These are phyloP conservation scores for Cercospora janseana DNA, from an alignment of 2,329 filamentous ascomycete genomes.

Conservation along the genomic window DNA sequence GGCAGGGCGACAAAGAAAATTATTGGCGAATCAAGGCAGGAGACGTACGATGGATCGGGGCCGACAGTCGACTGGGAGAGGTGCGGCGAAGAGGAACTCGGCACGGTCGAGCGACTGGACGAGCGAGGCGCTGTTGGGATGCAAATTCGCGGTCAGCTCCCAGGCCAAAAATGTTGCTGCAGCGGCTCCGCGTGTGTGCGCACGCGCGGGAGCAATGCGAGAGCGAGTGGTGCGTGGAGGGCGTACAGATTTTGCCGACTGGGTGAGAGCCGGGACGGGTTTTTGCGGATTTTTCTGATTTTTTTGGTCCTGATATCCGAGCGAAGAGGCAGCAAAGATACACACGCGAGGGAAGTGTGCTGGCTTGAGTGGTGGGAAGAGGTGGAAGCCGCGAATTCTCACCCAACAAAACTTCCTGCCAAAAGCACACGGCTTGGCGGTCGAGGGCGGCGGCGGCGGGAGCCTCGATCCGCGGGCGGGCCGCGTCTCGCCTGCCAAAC, in stretches of 20 bases:
- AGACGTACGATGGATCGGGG: constrained; percentile 15
- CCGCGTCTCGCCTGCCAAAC: constrained; percentile 4
- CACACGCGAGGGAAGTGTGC: constrained; percentile 15
- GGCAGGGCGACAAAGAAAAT: constrained; percentile 14
- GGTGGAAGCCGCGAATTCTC: constrained; percentile 9
- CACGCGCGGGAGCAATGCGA: neutral
- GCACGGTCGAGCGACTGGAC: constrained; percentile 10
- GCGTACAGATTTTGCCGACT: constrained; percentile 25
- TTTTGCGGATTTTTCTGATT: constrained; percentile 41
- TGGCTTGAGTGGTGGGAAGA: constrained; percentile 9
- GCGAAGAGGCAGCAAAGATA: constrained; percentile 17
- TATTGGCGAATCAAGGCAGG: neutral
- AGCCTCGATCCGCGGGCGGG: constrained; percentile 1
- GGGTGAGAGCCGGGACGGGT: constrained; percentile 27
- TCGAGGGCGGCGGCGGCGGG: neutral
- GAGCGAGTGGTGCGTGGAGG: neutral
- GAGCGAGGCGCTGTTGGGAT: constrained; percentile 15
- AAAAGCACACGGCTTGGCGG: constrained; percentile 8
- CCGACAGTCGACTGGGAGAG: constrained; percentile 1
- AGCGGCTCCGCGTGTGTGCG: neutral
- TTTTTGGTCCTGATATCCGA: constrained; percentile 39
- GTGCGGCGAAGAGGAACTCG: constrained; percentile 7
- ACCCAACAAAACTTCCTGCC: constrained; percentile 8
- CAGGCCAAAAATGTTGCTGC: constrained; percentile 15
- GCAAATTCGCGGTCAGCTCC: constrained; percentile 9